These are phyloP conservation scores for Linum trigynum DNA, from an alignment of 345 rosid genomes.

Conservation along the genomic window DNA sequence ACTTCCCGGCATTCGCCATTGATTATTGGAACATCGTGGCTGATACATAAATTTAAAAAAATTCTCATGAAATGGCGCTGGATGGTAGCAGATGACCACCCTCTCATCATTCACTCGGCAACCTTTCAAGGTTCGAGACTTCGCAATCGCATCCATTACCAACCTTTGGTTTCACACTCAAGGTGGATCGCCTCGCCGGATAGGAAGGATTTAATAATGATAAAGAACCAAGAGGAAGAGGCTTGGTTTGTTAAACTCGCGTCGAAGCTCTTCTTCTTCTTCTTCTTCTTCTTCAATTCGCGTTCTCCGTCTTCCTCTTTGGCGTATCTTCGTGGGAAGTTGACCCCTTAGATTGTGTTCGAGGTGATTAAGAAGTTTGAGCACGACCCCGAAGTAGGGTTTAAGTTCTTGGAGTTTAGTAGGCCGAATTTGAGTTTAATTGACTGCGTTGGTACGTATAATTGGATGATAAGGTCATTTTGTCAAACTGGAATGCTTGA, in stretches of 20 bases:
- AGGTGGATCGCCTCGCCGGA: conserved; percentile 36
- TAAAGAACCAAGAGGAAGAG: conserved; percentile 13
- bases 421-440: conserved; percentile 35
- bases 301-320: conserved; percentile 34
- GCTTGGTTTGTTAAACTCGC: conserved; percentile 75
- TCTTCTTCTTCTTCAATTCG: conserved; percentile 32
- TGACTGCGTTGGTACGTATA: conserved; percentile 51
- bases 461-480: conserved; percentile 45
- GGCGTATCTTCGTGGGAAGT: conserved; percentile 40
- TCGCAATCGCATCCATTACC: conserved; percentile 27
- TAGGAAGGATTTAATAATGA: conserved; percentile 20
- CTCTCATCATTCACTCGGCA: conserved; percentile 23
- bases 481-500: conserved; percentile 53
- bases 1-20: too few species aligned
- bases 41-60: not conserved
- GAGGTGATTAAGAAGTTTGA: conserved; percentile 55
- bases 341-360: conserved; percentile 48
- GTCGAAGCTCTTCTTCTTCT: conserved; percentile 40
- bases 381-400: conserved; percentile 37
- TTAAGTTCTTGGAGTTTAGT: conserved; percentile 65
- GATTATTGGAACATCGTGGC: not conserved
- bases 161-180: conserved; percentile 32
- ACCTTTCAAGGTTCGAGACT: conserved; percentile 46
- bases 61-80: not conserved
- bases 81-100: conserved; percentile 39